Base-by-base conservation (phyloP, 768 basidiomycete species). In the Inosperma sp. region DNA sequence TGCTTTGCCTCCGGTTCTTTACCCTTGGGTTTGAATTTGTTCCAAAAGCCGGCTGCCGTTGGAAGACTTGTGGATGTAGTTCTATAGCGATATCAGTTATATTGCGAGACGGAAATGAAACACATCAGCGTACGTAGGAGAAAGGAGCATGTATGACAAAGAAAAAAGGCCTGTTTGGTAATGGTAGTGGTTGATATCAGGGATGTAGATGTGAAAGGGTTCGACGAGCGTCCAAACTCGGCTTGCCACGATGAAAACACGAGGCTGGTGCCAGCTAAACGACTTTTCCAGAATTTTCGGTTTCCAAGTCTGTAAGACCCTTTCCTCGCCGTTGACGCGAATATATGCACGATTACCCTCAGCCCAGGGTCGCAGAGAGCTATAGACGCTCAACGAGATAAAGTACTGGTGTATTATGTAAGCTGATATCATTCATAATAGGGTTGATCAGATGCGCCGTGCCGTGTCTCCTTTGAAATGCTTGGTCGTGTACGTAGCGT, bases 11-110 rank as follows among this genome's bases (percentile, higher is more conserved):
- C 82, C 58, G 67, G 68, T 50, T 87, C 83, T 71, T 86, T 86
- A 66, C 72, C 66, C 70, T 85, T 87, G 55, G 80, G 75, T 68
- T 83, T 86, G 72, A 88, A 79, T 65, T 82, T 87, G 54, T 78
- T 79, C 79, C 79, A 81, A 61, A 81, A 77, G 19, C 50, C 41
- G 31, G 72, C 71, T 61, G 71, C 65, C 57, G 72, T 60, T 71
- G 81, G 72, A 62, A 78, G 72, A 61, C 81, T 82, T 36, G 80
- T 79, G 68, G 75, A 84, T 49, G 81, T 80, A 19, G 82, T 79
- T 68, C 88, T 90, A 66, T 63, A 58, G 56, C 67, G 59, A 57
- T 70, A 63, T 65, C 61, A 59, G 42, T 53, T 55, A 62, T 37
- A 45, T 52, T 54, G 52, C 54, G 59, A 50, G 52, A 59, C 53